Evolutionary conservation across 2,329 filamentous ascomycete genomes (phyloP).

Genomic region (Fusarium staphyleae): DNA sequence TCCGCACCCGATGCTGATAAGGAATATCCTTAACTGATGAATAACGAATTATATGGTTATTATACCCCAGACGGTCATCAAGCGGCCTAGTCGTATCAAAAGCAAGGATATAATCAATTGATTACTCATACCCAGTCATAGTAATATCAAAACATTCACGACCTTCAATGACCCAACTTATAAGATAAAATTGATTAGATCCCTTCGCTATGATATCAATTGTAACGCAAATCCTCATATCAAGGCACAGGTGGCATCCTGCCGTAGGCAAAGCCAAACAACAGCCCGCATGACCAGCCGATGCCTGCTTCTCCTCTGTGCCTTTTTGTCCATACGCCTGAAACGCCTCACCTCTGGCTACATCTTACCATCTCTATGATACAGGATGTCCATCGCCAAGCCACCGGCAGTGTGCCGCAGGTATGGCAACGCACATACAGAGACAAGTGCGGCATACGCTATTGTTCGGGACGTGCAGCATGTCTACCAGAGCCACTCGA

Average conservation of each 20-base stretch:
- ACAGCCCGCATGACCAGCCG: conserved; percentile 5
- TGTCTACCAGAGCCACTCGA: conserved; percentile 14
- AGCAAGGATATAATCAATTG: no score
- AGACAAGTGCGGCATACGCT: conserved; percentile 19
- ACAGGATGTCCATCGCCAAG: conserved; percentile 13
- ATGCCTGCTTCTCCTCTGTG: conserved; percentile 17
- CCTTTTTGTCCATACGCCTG: conserved; percentile 36
- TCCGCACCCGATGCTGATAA: no score
- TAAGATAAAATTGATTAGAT: conserved; percentile 19
- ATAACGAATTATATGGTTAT: no score
- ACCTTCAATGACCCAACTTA: no score
- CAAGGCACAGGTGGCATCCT: conserved; percentile 13
- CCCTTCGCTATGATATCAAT: conserved; percentile 26
- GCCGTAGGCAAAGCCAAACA: conserved; percentile 4
- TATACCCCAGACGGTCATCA: no score
- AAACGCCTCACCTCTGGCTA: conserved; percentile 40
- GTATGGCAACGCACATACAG: conserved; percentile 7
- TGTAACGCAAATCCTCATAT: conserved; percentile 24
- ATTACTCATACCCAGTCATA: no score
- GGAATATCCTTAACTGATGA: no score
- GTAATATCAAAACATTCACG: no score
- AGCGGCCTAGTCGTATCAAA: no score
- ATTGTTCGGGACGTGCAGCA: conserved; percentile 21
- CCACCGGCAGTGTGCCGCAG: neutral
- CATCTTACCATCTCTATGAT: conserved; percentile 29